phyloP scores from a whole-genome alignment of 352 stramenopile genomes.

The Blastocystis hominis region DNA sequence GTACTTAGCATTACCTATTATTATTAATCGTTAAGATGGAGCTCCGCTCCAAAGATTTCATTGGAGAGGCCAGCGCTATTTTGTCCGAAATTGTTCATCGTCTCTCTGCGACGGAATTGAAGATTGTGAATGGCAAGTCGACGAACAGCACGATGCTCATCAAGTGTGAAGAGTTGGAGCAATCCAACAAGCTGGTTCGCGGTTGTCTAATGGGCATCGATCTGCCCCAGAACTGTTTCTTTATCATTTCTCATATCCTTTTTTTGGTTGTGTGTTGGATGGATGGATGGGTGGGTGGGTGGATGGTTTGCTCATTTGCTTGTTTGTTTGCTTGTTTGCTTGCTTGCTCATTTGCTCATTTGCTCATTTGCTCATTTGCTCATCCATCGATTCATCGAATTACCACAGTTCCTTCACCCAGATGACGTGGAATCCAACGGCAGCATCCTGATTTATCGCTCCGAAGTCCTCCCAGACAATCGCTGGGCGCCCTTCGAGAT shows the following conservation, averaged over 20 bases:
- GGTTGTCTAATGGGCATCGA: neutral
- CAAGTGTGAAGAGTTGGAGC: conserved; percentile 31
- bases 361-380: too few species aligned
- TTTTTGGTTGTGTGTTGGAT: neutral
- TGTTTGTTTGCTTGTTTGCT: too few species aligned
- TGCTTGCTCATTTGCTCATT: too few species aligned
- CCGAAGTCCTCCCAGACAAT: neutral
- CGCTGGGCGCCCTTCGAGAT: neutral
- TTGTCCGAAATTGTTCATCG: conserved; percentile 31
- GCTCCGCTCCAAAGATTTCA: conserved; percentile 4
- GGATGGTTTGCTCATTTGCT: too few species aligned
- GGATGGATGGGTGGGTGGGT: too few species aligned
- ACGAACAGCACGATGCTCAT: neutral
- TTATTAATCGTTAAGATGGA: neutral
- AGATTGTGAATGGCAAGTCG: neutral
- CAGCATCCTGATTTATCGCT: neutral
- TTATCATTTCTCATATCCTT: conserved; percentile 30
- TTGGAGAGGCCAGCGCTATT: neutral
- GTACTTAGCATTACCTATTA: neutral
- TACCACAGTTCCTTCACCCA: neutral
- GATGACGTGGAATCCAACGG: neutral
- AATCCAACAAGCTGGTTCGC: neutral
- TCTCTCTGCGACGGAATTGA: neutral
- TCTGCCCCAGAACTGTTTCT: conserved; percentile 12
- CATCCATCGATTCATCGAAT: too few species aligned